These are phyloP conservation scores for Crithidia bombi DNA, from an alignment of 208 protist species.

Conservation along the genomic window DNA sequence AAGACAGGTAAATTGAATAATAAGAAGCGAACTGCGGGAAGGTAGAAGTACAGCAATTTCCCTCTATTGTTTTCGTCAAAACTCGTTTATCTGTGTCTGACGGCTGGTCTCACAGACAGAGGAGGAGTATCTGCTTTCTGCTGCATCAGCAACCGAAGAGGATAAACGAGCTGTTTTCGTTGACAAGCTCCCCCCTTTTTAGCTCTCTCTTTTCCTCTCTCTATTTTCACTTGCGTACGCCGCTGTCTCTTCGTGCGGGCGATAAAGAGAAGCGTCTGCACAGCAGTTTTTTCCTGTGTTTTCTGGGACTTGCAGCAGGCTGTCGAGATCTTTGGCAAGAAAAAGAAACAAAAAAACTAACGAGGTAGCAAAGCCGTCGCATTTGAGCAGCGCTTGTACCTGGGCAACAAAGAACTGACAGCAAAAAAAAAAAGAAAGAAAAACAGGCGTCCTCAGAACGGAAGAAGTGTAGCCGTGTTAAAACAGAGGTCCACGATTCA, in stretches of 20 bases:
- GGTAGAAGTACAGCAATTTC: neutral
- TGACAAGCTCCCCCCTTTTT: neutral
- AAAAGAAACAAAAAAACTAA: neutral
- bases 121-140: too few species aligned
- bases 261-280: neutral
- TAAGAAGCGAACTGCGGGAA: neutral
- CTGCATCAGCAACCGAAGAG: too few species aligned
- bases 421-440: neutral
- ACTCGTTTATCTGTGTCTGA: neutral
- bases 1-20: neutral
- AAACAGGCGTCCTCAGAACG: neutral
- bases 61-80: neutral
- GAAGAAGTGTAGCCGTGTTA: neutral
- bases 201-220: neutral
- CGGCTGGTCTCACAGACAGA: neutral
- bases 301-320: neutral
- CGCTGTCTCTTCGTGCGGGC: neutral
- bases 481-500: too few species aligned
- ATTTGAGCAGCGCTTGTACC: neutral
- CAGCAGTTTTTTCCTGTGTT: neutral
- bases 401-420: too few species aligned
- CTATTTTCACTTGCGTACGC: neutral
- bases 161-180: neutral
- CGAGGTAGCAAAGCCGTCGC: slow-evolving; percentile 3
- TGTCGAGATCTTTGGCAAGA: neutral